Evolutionary conservation across 2,329 filamentous ascomycete species (phyloP), one percentile per base, ranked within the genome.

Genomic region (Ilyonectria robusta): DNA sequence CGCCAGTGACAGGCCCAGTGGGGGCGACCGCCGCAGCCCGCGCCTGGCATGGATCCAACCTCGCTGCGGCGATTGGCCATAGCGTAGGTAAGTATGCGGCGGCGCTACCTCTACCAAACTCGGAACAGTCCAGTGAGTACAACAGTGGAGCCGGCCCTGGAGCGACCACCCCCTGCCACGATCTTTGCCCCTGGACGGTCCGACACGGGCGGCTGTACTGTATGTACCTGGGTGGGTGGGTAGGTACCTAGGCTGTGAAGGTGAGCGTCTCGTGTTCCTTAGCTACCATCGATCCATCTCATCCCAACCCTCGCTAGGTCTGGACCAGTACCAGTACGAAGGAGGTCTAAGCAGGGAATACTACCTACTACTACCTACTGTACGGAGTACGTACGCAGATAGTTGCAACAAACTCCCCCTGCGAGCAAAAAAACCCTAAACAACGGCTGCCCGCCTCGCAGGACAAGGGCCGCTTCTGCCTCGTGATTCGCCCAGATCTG

Each of bases 281-380:
- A 62, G 59, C 59, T 44, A 57, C 59, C 51, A 57, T 62, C 51
- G 54, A 56, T 54, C 59, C 59, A 62, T 62, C 40, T 42, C 40
- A 42, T 42, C 40, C 40, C 15, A 8, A 42, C 40, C n/a, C 6
- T 42, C 17, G 15, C 40, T 17, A 42, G n/a, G 15, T n/a, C n/a
- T n/a, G 40, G 19, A 2, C 40, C n/a, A 23, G 21, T 21, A 21
- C 21, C 21, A 6, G 15, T 4, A 8, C 40, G 7, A 42, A 42
- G 15, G 17, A 17, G n/a, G 40, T n/a, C 17, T n/a, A 6, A 26
- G 26, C 26, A 26, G 26, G 17, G 42, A 19, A 46, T 46, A 46
- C 42, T 26, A 21, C 21, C 21, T 21, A 21, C 21, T 21, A 21
- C 21, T 21, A 21, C 21, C 21, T 21, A 21, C 21, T 21, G 21